Evolutionary conservation across 495 filamentous ascomycete genomes (phyloP), one percentile per base, ranked within the genome.

Genomic region (Neurospora intermedia): DNA sequence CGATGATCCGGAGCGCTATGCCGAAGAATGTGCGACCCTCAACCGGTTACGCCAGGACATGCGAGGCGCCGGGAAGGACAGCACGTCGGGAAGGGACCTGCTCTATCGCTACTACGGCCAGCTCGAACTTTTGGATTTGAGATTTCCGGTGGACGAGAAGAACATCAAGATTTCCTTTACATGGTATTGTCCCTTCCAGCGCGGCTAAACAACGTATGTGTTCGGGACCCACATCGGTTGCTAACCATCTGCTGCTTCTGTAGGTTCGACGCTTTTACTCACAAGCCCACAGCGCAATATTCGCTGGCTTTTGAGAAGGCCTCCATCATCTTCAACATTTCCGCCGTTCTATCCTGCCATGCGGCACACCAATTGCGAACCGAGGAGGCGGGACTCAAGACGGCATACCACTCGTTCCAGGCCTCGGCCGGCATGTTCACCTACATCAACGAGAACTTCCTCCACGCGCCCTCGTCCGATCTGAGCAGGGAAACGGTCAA

Each of bases 311-410:
- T 94, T 82, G 96, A 99, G 82, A 99, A 99, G 82, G 96, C 96
- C 23, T 98, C 96, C 72, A 97, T 99, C 80, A 97, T 99, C 77
- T 99, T 99, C 88, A 99, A 99, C 82, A 98, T 99, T 79, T 97
- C 96, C 27, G 96, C 96, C 74, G 94, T 98, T 9, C 86, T 98
- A 20, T 98, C 94, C 23, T 97, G 95, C 77, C 94, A 99, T 85
- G 96, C 94, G 69, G 96, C 96, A 72, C 87, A 94, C 80, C 96
- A 98, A 80, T 92, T 94, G 73, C 91, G 96, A 27, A 92, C 90
- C 73, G 94, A 98, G 78, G 96, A 98, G 74, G 85, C 91, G 23
- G 95, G 96, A 38, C 88, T 98, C 75, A 99, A 98, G 83, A 96
- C 93, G 18, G 92, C 96, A 4, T 99, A 97, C 79, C 95, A 99